Conservation (phyloP, 1,139 yeast species). For the Trichomonascaceae sp. region DNA sequence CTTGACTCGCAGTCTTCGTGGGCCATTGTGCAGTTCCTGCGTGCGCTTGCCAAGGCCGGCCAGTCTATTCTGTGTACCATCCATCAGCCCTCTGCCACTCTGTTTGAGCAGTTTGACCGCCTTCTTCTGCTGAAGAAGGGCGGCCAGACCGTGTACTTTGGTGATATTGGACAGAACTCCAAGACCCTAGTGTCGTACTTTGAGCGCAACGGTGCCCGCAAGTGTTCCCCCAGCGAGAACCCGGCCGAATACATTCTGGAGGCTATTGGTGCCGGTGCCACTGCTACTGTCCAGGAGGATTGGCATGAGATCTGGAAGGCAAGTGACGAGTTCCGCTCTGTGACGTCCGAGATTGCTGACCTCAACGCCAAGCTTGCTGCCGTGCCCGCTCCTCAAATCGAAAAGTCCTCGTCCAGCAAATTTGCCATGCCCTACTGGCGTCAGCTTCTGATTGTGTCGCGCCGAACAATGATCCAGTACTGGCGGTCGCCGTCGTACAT, state of each 20-base stretch:
- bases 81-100: conserved; percentile 46
- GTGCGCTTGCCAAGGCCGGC: conserved; percentile 39
- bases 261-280: conserved; percentile 59
- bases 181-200: conserved; percentile 39
- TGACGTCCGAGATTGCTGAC: conserved; percentile 27
- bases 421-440: conserved; percentile 24
- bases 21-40: conserved; percentile 40
- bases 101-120: conserved; percentile 41
- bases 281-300: conserved; percentile 33
- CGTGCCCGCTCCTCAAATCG: conserved; percentile 12
- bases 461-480: conserved; percentile 27
- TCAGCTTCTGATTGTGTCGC: conserved; percentile 28
- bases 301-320: conserved; percentile 32
- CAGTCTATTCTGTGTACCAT: conserved; percentile 46
- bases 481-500: conserved; percentile 36
- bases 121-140: conserved; percentile 37
- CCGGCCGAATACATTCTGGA: conserved; percentile 59
- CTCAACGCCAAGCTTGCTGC: conserved; percentile 20
- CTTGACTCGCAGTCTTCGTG: conserved; percentile 48
- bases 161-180: conserved; percentile 48
- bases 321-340: conserved; percentile 28
- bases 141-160: conserved; percentile 55
- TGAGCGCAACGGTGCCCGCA: conserved; percentile 38
- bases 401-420: conserved; percentile 9
- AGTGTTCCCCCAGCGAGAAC: conserved; percentile 37